Percentiles rank a stretch among this genome's conserved stretches.
These are phyloP conservation scores for Micractinium conductrix DNA, from an alignment of 139 green algal genomes.

Conservation along the genomic window DNA sequence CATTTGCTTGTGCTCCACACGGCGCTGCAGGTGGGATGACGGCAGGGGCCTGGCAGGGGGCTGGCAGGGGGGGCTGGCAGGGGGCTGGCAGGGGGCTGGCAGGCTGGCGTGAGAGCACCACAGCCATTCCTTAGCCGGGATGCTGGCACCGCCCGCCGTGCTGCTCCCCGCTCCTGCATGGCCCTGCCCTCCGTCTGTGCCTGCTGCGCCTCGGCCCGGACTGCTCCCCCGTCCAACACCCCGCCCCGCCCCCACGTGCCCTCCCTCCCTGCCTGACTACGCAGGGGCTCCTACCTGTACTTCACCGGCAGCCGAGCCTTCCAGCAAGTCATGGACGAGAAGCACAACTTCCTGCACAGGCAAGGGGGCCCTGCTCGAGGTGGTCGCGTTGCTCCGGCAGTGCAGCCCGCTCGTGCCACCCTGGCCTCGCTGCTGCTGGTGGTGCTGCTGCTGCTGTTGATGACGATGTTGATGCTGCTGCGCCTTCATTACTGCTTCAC, in stretches of 20 bases:
- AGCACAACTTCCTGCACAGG: slow-evolving; percentile 86
- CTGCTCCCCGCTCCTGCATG: too few species aligned
- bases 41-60: not conserved
- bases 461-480: too few species aligned
- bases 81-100: not conserved
- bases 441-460: too few species aligned
- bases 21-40: slow-evolving; percentile 45
- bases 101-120: too few species aligned
- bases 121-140: too few species aligned
- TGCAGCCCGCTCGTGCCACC: too few species aligned
- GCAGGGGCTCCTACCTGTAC: slow-evolving; percentile 87
- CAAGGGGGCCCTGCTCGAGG: too few species aligned
- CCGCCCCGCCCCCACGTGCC: not conserved
- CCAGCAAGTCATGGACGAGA: slow-evolving; percentile 68
- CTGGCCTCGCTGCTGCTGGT: too few species aligned
- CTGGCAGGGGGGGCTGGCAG: not conserved
- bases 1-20: slow-evolving; percentile 86
- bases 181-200: too few species aligned
- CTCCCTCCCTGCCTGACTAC: not conserved
- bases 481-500: too few species aligned
- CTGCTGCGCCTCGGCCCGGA: not conserved
- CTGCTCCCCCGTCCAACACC: not conserved
- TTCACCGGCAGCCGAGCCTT: slow-evolving; percentile 83
- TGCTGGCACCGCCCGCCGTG: too few species aligned
- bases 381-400: too few species aligned